phyloP scores from a whole-genome alignment of 176 grass and related monocot genomes.

The Oryza glumipatula region DNA sequence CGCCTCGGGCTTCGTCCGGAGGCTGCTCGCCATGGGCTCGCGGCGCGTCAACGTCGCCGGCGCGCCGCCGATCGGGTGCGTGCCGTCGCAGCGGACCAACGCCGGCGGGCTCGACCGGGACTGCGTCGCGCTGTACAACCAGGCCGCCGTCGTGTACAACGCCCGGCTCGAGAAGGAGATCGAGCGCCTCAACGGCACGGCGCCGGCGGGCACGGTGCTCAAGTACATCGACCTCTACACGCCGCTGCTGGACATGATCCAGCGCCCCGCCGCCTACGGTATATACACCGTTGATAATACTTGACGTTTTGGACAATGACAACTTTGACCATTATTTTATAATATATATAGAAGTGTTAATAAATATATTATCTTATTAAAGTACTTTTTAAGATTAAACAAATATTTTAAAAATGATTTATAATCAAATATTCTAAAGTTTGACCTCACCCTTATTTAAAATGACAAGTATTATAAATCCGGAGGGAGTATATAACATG shows the following conservation, averaged over 20 bases:
- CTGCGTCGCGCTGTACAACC: conserved; percentile 72
- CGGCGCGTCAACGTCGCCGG: conserved; percentile 52
- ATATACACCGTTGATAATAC: too few relatives aligned
- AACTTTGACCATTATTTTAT: too few relatives aligned
- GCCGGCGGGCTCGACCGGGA: conserved; percentile 71
- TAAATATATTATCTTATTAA: too few relatives aligned
- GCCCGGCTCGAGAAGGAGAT: conserved; percentile 66
- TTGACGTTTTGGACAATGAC: too few relatives aligned
- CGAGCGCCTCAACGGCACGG: conserved; percentile 60
- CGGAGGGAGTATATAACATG: too few relatives aligned
- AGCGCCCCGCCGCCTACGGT: conserved; percentile 66
- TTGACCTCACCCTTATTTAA: too few relatives aligned
- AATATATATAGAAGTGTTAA: too few relatives aligned
- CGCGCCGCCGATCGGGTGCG: conserved; percentile 72
- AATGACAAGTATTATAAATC: too few relatives aligned
- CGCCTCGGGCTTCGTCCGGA: conserved; percentile 74
- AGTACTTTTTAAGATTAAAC: too few relatives aligned
- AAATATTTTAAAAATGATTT: too few relatives aligned
- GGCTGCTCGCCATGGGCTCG: conserved; percentile 59
- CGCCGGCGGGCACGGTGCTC: conserved; percentile 46
- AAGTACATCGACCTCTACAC: conserved; percentile 71
- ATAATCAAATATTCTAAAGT: too few relatives aligned
- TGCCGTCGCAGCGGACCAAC: conserved; percentile 84
- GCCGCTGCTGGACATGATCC: conserved; percentile 72
- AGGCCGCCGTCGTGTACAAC: conserved; percentile 67